These are phyloP conservation scores for Selenicereus undatus DNA, from an alignment of 148 eudicot genomes.

Conservation along the genomic window DNA sequence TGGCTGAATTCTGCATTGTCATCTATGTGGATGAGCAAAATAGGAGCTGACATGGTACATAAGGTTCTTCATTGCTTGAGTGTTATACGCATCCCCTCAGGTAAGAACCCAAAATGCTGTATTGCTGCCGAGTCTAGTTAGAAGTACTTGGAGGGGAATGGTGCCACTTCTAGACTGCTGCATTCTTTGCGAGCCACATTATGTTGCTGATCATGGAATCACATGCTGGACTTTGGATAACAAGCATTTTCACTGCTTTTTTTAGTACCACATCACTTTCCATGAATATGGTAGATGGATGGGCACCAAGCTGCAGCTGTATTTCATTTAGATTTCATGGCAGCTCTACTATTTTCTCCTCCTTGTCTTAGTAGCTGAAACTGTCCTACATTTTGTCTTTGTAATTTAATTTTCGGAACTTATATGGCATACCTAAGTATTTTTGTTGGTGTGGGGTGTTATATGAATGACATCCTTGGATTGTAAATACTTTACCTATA, in stretches of 20 bases:
- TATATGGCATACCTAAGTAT: not conserved
- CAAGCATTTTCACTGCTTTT: not conserved
- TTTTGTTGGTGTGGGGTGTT: not conserved
- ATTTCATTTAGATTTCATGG: not conserved
- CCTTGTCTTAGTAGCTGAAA: not conserved
- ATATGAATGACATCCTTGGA: not conserved
- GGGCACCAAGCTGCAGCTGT: not conserved
- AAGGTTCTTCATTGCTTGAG: not conserved
- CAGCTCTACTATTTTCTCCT: constrained; percentile 7
- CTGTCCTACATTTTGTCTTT: not conserved
- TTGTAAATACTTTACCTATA: not conserved
- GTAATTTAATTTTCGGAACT: not conserved
- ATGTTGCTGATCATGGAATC: not conserved
- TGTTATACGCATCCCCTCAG: not conserved
- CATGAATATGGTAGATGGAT: not conserved
- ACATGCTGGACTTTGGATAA: not conserved
- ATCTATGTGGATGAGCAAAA: not conserved
- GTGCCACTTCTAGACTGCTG: not conserved
- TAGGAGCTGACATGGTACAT: not conserved
- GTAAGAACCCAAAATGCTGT: not conserved
- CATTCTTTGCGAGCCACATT: not conserved
- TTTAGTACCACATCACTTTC: not conserved
- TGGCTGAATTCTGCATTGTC: not conserved
- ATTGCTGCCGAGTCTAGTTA: not conserved
- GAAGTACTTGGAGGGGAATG: not conserved